phyloP scores from a whole-genome alignment of 768 basidiomycete species.

The Mycena indigotica region DNA sequence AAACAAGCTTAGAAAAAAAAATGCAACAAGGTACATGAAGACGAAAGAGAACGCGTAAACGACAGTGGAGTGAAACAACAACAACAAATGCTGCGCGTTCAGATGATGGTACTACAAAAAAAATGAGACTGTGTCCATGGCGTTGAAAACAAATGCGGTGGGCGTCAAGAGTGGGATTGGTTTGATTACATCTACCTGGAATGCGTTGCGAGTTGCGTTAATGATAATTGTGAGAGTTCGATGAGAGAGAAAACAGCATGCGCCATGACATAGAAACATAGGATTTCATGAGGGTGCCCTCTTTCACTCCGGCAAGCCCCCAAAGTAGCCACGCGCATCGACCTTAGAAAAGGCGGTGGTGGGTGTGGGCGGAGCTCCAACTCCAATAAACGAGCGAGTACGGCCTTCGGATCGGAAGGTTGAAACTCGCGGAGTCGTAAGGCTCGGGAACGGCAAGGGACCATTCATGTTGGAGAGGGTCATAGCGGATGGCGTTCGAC shows the following conservation, averaged over 20 bases:
- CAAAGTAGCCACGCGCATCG: slow-evolving; percentile 81
- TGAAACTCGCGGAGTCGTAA: slow-evolving; percentile 69
- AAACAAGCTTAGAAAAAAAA: background rate
- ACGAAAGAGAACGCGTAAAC: slow-evolving; percentile 7
- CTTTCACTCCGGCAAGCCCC: slow-evolving; percentile 39
- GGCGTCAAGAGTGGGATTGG: slow-evolving; percentile 1
- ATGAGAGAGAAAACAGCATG: slow-evolving; percentile 8
- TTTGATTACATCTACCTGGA: slow-evolving; percentile 17
- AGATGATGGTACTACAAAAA: slow-evolving; percentile 11
- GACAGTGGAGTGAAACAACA: slow-evolving; percentile 24
- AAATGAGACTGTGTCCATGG: slow-evolving; percentile 9
- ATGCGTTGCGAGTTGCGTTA: slow-evolving; percentile 16
- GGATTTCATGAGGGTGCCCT: slow-evolving; percentile 12
- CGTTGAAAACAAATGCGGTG: slow-evolving; percentile 16
- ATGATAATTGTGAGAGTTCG: slow-evolving; percentile 10
- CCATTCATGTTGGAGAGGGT: slow-evolving; percentile 63
- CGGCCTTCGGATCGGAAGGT: slow-evolving; percentile 67
- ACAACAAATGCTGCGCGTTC: background rate
- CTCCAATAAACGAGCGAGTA: slow-evolving; percentile 72
- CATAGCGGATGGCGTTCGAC: slow-evolving; percentile 79
- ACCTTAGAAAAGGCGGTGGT: slow-evolving; percentile 84
- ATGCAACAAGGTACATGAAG: slow-evolving; percentile 21
- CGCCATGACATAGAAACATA: slow-evolving; percentile 23
- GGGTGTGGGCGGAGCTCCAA: slow-evolving; percentile 68
- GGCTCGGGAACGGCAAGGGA: slow-evolving; percentile 47